Evolutionary conservation across 2,329 filamentous ascomycete genomes (phyloP), one percentile per base, ranked within the genome.

Genomic region (Monilinia polystroma): DNA sequence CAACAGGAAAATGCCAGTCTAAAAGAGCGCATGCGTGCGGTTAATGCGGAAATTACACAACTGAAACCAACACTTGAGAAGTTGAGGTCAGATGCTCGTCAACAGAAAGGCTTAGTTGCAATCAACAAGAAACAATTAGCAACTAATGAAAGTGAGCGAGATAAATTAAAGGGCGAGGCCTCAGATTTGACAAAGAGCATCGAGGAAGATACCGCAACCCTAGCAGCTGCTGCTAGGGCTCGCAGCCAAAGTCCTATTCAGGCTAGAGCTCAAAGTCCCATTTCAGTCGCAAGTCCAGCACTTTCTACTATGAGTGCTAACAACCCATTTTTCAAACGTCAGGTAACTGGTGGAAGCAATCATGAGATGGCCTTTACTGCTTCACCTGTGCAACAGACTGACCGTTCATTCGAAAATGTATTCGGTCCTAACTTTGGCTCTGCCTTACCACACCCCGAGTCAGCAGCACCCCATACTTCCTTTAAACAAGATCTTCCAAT

Each of bases 91-190:
- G 93, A 97, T 73, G 93, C 93, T 35, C 88, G 95, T 53, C 95
- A 98, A 78, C 93, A 98, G 76, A 98, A 96, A 80, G 95, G 95
- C 23, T 83, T 98, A 71, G 94, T 96, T 41, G 93, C 95, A 54
- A 99, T 99, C 80, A 97, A 97, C 81, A 98, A 96, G 83, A 99
- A 99, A 81, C 95, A 99, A 79, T 82, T 98, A 68, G 87, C 90
- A 47, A 97, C 93, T 0, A 92, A 90, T 67, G 95, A 99, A 78
- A 86, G 86, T 58, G 94, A 98, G 77, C 87, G 91, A 43, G 94
- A 98, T 68, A 94, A 92, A 81, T 82, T 97, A 51, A 93, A 93
- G 80, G 81, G 82, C 1, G 94, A 98, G 77, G 89, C 90, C 55
- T 88, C 88, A 67, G 87, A 87, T 63, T 84, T 89, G 70, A 84